phyloP scores from a whole-genome alignment of 2,329 filamentous ascomycete species.

The Fusarium aywerte region DNA sequence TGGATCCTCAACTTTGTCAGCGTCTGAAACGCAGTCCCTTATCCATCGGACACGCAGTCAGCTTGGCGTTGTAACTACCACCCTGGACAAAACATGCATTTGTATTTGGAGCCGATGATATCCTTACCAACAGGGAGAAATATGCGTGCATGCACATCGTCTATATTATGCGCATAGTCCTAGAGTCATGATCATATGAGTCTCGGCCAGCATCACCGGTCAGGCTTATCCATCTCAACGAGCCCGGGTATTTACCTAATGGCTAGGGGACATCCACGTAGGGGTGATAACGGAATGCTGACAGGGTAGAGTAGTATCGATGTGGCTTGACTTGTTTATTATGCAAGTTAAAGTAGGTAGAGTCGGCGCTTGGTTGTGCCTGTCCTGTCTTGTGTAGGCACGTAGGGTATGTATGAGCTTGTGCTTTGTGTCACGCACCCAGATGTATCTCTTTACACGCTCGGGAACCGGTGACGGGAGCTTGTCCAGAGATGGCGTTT shows the following conservation, averaged over 20 bases:
- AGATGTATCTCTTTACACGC: slow-evolving; percentile 1
- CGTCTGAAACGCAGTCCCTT: not conserved
- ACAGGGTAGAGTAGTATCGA: slow-evolving; percentile 24
- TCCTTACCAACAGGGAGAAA: not conserved
- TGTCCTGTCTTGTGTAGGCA: not conserved
- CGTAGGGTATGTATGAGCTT: not conserved
- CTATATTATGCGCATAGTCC: slow-evolving; percentile 8
- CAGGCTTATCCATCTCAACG: slow-evolving; percentile 16
- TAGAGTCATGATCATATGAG: slow-evolving; percentile 22
- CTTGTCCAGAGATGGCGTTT: not conserved
- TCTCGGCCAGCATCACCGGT: slow-evolving; percentile 22
- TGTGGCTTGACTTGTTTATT: slow-evolving; percentile 24
- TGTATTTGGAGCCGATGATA: slow-evolving; percentile 24
- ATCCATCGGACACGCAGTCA: not conserved
- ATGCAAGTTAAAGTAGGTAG: slow-evolving; percentile 30
- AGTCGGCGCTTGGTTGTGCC: slow-evolving; percentile 9
- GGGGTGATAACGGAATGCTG: slow-evolving; percentile 6
- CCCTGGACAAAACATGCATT: not conserved
- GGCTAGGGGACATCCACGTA: slow-evolving; percentile 21
- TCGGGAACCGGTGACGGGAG: slow-evolving; percentile 29
- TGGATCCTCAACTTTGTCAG: not conserved
- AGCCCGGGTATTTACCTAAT: slow-evolving; percentile 19
- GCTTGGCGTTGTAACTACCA: slow-evolving; percentile 5
- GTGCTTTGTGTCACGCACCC: slow-evolving; percentile 28
- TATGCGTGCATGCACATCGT: not conserved